Base-by-base conservation (phyloP, 441 rosid species). In the Eruca vesicaria region DNA sequence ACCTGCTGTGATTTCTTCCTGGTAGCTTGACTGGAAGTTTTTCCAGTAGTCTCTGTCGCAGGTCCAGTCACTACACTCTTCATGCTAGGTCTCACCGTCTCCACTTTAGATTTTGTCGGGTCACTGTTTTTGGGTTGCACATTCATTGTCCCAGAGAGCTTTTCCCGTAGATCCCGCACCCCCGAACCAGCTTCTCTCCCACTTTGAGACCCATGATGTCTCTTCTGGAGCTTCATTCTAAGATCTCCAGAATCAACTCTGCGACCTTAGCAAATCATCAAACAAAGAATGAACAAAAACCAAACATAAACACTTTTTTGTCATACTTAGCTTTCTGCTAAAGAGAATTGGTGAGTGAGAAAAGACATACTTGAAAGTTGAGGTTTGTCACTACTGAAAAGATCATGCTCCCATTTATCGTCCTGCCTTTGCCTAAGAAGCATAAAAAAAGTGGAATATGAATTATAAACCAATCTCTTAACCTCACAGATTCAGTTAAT, bases 371-470 rank as follows among this genome's bases (percentile, higher is more conserved):
- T 83, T 81, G 98, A 85, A 75, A 79, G 77, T 63, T 72, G 88
- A 31, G 87, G 87, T 72, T 69, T 84, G 69, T 85, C 81, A 43
- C 78, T 78, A 8, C 73, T 63, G 75, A 81, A 94, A 80, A 96
- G 98, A 87, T 96, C 98, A 80, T 96, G 99, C 85, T 94, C 96
- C 99, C 99, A 96, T 80, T 87, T 96, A 80, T 94, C 97, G 75
- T 89, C 94, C 76, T 88, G 94, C 87, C 98, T 87, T 81, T 86
- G 95, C 81, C 98, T 94, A 91, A 3, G 81, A 87, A 79, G 41
- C 71, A 72, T 43, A 28, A 72, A 15, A 35, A 50, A 72, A 38
- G 12, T 33, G 33, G 62, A 53, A 48, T n/a, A 9, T 29, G 20
- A 21, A 20, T 59, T 19, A 18, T 16, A 71, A 66, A 64, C 28